Evolutionary conservation across 106 monocot genomes (phyloP).

Genomic region (Allium sativum): DNA sequence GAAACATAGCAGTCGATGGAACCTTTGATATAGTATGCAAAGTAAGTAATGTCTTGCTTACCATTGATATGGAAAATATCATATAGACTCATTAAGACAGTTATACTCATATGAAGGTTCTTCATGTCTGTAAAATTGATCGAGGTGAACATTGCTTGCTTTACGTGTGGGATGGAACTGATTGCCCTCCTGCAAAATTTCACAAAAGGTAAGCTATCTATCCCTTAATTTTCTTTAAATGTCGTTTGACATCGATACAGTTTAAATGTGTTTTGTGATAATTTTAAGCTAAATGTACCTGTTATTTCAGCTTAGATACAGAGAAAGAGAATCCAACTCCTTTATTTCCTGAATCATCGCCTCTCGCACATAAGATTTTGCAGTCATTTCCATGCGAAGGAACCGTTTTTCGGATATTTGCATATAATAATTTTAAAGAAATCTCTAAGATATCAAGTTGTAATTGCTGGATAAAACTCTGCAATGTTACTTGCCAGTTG

Average conservation of each 20-base stretch:
- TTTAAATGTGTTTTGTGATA: no score
- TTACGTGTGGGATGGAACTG: constrained; percentile 88
- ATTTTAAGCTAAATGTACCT: background rate
- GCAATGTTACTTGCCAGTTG: constrained; percentile 40
- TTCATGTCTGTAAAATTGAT: constrained; percentile 47
- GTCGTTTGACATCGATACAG: no score
- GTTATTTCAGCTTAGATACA: constrained; percentile 28
- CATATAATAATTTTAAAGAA: constrained; percentile 23
- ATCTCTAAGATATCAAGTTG: constrained; percentile 17
- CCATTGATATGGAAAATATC: background rate
- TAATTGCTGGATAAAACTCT: constrained; percentile 44
- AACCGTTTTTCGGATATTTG: constrained; percentile 34
- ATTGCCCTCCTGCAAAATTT: constrained; percentile 34
- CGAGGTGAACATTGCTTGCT: constrained; percentile 25
- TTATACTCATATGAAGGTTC: constrained; percentile 40
- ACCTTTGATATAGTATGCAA: constrained; percentile 64
- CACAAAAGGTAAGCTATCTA: constrained; percentile 16
- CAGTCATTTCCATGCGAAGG: constrained; percentile 49
- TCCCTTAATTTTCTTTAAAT: background rate
- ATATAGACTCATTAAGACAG: background rate
- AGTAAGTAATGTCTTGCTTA: constrained; percentile 22
- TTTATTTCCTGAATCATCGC: constrained; percentile 30
- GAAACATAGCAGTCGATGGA: constrained; percentile 20
- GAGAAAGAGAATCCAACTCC: constrained; percentile 23
- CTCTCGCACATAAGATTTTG: constrained; percentile 33